Evolutionary conservation across 345 rosid genomes (phyloP).

Genomic region (Sonneratia caseolaris): DNA sequence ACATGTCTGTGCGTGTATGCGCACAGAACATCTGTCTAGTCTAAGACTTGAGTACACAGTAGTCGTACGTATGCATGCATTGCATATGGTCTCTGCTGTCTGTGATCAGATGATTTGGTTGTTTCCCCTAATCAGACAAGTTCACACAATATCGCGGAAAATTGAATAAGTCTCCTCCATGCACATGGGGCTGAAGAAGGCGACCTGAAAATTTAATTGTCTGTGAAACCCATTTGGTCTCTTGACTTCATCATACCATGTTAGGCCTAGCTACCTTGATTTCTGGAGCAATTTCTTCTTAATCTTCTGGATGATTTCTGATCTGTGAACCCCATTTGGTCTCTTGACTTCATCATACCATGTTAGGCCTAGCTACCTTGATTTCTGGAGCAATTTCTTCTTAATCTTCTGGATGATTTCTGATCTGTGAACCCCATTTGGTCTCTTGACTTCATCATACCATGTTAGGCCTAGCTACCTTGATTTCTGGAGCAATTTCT

Average conservation of each 20-base stretch:
- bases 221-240: too few relatives aligned
- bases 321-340: neutral
- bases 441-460: too few relatives aligned
- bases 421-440: neutral
- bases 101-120: neutral
- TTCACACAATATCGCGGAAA: neutral
- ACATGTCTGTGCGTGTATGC: neutral
- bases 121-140: constrained; percentile 1
- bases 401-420: too few relatives aligned
- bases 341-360: too few relatives aligned
- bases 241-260: too few relatives aligned
- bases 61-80: constrained; percentile 1
- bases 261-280: too few relatives aligned
- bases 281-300: too few relatives aligned
- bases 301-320: too few relatives aligned
- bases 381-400: too few relatives aligned
- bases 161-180: neutral
- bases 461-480: neutral
- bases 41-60: neutral
- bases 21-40: neutral
- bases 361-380: too few relatives aligned
- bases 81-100: neutral
- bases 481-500: neutral
- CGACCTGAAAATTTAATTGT: neutral
- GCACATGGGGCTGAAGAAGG: neutral